Evolutionary conservation across 208 protist species (phyloP).

Genomic region (Novymonas esmeraldas): DNA sequence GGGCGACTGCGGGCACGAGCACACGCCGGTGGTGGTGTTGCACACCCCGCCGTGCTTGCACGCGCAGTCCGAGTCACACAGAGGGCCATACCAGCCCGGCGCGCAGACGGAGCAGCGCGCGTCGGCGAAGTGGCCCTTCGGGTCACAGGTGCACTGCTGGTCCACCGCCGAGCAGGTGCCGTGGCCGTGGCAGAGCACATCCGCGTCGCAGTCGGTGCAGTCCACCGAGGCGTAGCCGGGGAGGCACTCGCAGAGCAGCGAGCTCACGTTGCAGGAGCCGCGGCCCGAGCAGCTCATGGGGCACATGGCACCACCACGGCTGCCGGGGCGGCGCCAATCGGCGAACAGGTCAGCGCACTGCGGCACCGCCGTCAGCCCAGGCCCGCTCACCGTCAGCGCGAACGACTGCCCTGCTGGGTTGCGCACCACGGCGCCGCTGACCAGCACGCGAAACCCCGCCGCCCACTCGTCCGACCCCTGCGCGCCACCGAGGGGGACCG

Average conservation of each 20-base stretch:
- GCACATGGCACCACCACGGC: constrained; percentile 21
- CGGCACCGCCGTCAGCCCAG: constrained; percentile 35
- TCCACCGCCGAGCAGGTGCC: constrained; percentile 44
- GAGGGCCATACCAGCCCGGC: constrained; percentile 72
- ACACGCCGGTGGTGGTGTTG: constrained; percentile 48
- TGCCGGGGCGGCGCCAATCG: background rate
- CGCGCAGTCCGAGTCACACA: constrained; percentile 64
- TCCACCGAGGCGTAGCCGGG: constrained; percentile 50
- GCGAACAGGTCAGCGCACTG: constrained; percentile 21
- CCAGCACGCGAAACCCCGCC: constrained; percentile 54
- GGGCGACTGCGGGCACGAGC: constrained; percentile 46
- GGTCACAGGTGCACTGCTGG: constrained; percentile 61
- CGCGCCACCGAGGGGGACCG: constrained; percentile 14
- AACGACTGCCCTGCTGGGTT: constrained; percentile 44
- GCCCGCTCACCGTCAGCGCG: constrained; percentile 64
- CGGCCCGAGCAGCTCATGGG: constrained; percentile 54
- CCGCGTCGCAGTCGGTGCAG: constrained; percentile 72
- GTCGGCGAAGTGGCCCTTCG: constrained; percentile 59
- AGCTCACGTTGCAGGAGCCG: constrained; percentile 46
- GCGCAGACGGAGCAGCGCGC: constrained; percentile 47
- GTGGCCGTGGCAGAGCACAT: constrained; percentile 61
- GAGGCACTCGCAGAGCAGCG: constrained; percentile 56
- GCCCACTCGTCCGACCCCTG: constrained; percentile 6
- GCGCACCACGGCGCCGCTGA: constrained; percentile 52
- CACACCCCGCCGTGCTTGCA: constrained; percentile 67